Base-by-base conservation (phyloP, 352 stramenopile species). In the Globisporangium radiosum region DNA sequence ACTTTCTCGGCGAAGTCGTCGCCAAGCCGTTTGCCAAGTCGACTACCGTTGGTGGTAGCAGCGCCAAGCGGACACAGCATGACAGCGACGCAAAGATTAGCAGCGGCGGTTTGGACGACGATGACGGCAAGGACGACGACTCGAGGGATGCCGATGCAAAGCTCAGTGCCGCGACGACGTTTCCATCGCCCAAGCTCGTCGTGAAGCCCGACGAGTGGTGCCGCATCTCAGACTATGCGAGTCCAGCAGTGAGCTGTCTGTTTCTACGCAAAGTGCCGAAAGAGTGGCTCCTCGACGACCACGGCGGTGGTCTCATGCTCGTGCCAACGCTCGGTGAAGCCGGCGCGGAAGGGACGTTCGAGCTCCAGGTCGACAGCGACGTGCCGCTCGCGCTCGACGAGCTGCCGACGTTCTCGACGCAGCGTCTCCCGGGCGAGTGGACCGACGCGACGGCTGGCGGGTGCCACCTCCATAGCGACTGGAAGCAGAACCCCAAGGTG, bases 401-500 rank as follows among this genome's bases (percentile, higher is more conserved):
- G 53, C 64, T 92, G 13, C 73, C 77, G 5, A 71, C 80, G 36
- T 75, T 76, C 48, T 77, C 72, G 15, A 83, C 81, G 7, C 89
- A 92, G 61, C 94, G 82, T 17, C 57, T 96, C 7, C 78, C 76
- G 0, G 83, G 83, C 7, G 86, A 95, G 56, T 97, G 88, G 88
- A 82, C 61, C 45, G 70, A 80, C 5, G 33, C 60, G n/a, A 84
- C 59, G 17, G 78, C 76, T 9, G 78, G 78, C 47, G 87, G 88
- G 2, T 88, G 77, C 50, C 88, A 97, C 58, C 62, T 97, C 51
- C 76, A 95, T 54, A 63, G 70, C 47, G 69, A 88, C n/a, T 96
- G 86, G 85, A 88, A 85, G 57, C 90, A 90, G 54, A 97, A 97
- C 62, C 88, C 88, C 0, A 93, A 81, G 58, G 86, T 94, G 51